Percentiles rank a stretch among this genome's conserved stretches.
phyloP scores from a whole-genome alignment of 2,329 filamentous ascomycete genomes.

The Penicillium sp. region DNA sequence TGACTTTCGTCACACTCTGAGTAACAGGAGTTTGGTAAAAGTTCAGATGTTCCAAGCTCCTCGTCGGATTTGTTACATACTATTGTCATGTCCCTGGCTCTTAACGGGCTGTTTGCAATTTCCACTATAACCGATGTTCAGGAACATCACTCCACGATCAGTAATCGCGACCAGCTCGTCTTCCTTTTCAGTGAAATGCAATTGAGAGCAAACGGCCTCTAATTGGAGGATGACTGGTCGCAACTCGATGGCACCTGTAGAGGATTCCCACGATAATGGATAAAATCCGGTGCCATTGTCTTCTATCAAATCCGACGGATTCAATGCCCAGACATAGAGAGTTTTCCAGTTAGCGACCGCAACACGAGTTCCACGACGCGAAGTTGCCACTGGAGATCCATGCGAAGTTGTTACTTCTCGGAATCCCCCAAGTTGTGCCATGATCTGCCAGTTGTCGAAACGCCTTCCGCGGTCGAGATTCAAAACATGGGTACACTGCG shows the following conservation, averaged over 20 bases:
- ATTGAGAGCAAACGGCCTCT: slow-evolving; percentile 41
- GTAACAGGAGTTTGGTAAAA: too few relatives aligned
- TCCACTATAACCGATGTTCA: slow-evolving; percentile 36
- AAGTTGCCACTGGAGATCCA: slow-evolving; percentile 41
- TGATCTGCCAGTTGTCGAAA: slow-evolving; percentile 37
- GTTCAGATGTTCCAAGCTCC: neutral
- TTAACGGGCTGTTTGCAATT: slow-evolving; percentile 15
- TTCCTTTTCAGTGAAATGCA: slow-evolving; percentile 37
- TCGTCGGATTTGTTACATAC: neutral
- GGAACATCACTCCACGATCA: slow-evolving; percentile 43
- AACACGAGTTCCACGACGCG: slow-evolving; percentile 38
- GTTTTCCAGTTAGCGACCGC: slow-evolving; percentile 46
- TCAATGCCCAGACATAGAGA: slow-evolving; percentile 43
- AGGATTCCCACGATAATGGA: slow-evolving; percentile 28
- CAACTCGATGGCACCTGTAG: slow-evolving; percentile 29
- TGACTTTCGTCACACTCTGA: neutral
- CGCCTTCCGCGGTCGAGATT: slow-evolving; percentile 45
- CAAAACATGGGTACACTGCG: slow-evolving; percentile 34
- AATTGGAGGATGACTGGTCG: slow-evolving; percentile 35
- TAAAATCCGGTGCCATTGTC: slow-evolving; percentile 34
- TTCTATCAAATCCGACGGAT: slow-evolving; percentile 40
- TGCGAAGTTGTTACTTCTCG: slow-evolving; percentile 36
- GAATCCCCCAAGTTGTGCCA: slow-evolving; percentile 41
- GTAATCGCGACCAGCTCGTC: slow-evolving; percentile 44
- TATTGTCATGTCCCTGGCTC: neutral